Evolutionary conservation across 257 asterid genomes (phyloP).

Genomic region (Jacaranda mimosifolia): DNA sequence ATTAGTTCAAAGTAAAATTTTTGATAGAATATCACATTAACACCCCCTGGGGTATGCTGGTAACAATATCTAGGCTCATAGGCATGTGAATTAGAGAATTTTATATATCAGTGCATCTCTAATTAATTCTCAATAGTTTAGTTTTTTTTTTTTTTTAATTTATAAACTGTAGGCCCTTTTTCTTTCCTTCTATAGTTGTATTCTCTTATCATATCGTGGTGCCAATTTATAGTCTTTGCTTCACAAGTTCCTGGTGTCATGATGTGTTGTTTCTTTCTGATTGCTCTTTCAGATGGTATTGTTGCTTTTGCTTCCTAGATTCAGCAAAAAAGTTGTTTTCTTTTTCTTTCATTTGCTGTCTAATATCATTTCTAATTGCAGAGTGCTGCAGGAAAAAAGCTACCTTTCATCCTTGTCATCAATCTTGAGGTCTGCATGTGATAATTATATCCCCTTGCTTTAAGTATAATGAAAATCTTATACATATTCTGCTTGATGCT

Average conservation of each 20-base stretch:
- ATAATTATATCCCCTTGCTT: conserved; percentile 2
- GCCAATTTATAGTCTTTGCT: conserved; percentile 5
- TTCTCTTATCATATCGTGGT: too few species aligned
- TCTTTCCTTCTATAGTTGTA: too few species aligned
- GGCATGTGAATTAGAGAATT: too few species aligned
- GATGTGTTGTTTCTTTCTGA: conserved; percentile 18
- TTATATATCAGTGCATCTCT: too few species aligned
- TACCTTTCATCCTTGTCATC: conserved; percentile 80
- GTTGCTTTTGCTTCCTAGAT: conserved; percentile 18
- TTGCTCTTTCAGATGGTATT: conserved; percentile 23
- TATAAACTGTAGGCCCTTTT: too few species aligned
- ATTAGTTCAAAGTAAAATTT: too few species aligned
- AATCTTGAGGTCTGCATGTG: conserved; percentile 79
- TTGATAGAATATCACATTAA: too few species aligned
- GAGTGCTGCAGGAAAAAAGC: conserved; percentile 83
- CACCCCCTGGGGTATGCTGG: too few species aligned
- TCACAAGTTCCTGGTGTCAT: conserved; percentile 27
- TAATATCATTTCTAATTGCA: conserved; percentile 56
- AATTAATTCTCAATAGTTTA: too few species aligned
- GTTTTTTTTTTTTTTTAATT: too few species aligned
- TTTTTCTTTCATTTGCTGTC: conserved; percentile 18
- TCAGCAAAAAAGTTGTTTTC: background rate
- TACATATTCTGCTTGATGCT: background rate
- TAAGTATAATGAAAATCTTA: conserved; percentile 7
- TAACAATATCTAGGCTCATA: too few species aligned